Evolutionary conservation across 1,284 basidiomycete species (phyloP), one percentile per base, ranked within the genome.

Genomic region (Malassezia vespertilionis): DNA sequence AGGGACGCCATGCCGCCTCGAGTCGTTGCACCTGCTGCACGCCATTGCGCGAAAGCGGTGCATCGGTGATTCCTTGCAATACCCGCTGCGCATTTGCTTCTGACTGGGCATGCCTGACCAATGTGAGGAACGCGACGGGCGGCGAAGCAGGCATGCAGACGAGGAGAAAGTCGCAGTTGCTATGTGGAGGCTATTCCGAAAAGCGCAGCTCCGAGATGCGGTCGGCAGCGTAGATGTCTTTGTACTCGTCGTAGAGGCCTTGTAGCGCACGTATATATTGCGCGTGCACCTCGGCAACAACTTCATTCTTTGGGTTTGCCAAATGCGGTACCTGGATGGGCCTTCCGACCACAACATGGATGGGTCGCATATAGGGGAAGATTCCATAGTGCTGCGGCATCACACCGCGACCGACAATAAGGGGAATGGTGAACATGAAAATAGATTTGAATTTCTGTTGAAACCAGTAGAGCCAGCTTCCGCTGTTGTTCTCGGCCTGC

Each of bases 391-490:
- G 62, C 32, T 58, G 57, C 71, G 95, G 95, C 60, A 93, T 77
- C 40, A 96, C 72, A 4, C 71, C 71, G 15, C 72, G 52, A 3
- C 89, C 89, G 71, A 91, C 87, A 72, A 95, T 91, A 33, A 91
- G 72, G 18, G 91, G 91, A n/a, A 97, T 73, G 0, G 91, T 99
- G 68, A 96, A 99, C 0, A 91, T 93, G 63, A 96, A 95, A 31
- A 86, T 1, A 0, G 43, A 36, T 53, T 67, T 63, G 32, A 67
- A 54, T n/a, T 51, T 43, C 33, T 64, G 65, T 53, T 67, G 65
- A 20, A 64, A 15, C 20, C 44, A 24, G 73, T 88, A 85, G 27
- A 96, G 74, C n/a, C 80, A 81, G 0, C 90, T 93, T 0, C 90
- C 90, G 60, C 82, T 83, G 61, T 88, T 81, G 68, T 95, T 97